Base-by-base conservation (phyloP, 208 protist species). In the Crithidia bombi region DNA sequence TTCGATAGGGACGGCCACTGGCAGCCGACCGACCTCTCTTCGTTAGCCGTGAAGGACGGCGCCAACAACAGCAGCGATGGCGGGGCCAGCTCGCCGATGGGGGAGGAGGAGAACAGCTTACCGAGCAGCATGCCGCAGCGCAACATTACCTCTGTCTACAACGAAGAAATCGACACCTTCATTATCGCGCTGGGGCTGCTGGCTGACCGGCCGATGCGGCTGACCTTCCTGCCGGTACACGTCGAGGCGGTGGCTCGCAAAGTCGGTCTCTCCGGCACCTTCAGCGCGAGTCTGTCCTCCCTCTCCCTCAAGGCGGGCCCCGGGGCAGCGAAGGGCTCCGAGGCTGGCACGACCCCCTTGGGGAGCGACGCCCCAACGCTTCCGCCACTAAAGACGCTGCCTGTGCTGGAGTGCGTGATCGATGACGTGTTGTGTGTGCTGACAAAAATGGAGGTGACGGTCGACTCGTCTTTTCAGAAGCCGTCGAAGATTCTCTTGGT, bases 401-500 rank as follows among this genome's bases (percentile, higher is more conserved):
- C 87, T 1, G 83, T 92, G 47, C 50, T 90, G 57, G 87, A 92
- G 74, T 90, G 83, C 33, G 56, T 90, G 15, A 67, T 92, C 15
- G 64, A 85, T 35, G 73, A 85, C 50, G 78, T 86, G n/a, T 58
- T 90, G 26, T 90, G 81, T 57, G 79, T 92, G 25, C 28, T 90
- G 50, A 83, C 76, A 15, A 56, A 47, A 47, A 65, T 76, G 1
- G 71, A 76, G 26, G 46, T 76, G n/a, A 76, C 71, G 1, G 64
- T 76, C n/a, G 55, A 61, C n/a, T 3, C 36, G 19, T 50, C 46
- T 1, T 70, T 69, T 4, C 14, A 69, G n/a, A 46, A 43, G 28
- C 38, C 56, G 21, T 65, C 44, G 0, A 32, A 46, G 5, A 25
- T 87, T 21, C 25, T 81, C 43, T 55, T 92, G 6, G 44, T 67